Percentiles rank a stretch among this genome's conserved stretches.
These are phyloP conservation scores for Flaveria bidentis DNA, from an alignment of 129 eudicot genomes.

Conservation along the genomic window DNA sequence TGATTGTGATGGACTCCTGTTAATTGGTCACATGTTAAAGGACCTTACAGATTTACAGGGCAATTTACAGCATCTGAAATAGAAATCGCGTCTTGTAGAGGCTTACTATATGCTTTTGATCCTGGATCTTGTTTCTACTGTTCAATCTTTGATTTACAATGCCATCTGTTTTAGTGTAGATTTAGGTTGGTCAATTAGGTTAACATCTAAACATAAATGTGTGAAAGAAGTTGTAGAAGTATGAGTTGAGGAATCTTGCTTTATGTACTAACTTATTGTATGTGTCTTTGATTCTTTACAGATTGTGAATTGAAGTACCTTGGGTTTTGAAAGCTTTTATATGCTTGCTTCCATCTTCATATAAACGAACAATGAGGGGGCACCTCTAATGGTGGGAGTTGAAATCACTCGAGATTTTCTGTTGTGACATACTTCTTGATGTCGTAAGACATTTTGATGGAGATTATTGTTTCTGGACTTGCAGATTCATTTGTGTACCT, in stretches of 20 bases:
- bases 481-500: constrained; percentile 46
- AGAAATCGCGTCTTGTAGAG: neutral
- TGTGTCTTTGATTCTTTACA: constrained; percentile 31
- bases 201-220: constrained; percentile 15
- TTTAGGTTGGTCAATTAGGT: neutral
- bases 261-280: constrained; percentile 5
- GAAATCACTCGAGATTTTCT: constrained; percentile 18
- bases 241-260: constrained; percentile 3
- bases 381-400: constrained; percentile 37
- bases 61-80: constrained; percentile 9
- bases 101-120: constrained; percentile 2
- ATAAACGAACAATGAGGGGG: constrained; percentile 34
- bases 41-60: constrained; percentile 3
- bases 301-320: constrained; percentile 17
- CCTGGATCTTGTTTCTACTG: constrained; percentile 10
- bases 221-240: neutral
- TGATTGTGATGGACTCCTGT: neutral
- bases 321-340: constrained; percentile 19
- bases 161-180: constrained; percentile 13
- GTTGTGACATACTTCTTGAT: constrained; percentile 26
- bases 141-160: constrained; percentile 14
- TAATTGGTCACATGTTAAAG: constrained; percentile 3
- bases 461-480: constrained; percentile 38
- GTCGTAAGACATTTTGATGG: constrained; percentile 30
- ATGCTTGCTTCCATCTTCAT: neutral